Evolutionary conservation across 2,329 filamentous ascomycete genomes (phyloP), one percentile per base, ranked within the genome.

Genomic region (Aspergillus sp.): DNA sequence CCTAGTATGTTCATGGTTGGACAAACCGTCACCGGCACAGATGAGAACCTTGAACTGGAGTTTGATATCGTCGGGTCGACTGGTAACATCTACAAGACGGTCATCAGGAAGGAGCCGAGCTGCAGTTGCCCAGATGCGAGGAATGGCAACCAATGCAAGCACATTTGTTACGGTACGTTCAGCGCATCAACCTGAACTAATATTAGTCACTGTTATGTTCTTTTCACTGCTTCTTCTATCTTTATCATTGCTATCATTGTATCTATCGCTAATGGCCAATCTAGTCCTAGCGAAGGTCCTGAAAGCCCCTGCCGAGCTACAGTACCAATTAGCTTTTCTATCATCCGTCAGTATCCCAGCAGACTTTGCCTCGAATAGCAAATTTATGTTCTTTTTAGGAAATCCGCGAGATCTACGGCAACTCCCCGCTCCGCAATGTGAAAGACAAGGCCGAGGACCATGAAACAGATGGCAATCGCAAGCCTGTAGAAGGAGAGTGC

Each of bases 121-220:
- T 87, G 84, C 69, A 77, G 77, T 55, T 87, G 84, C 66, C 82
- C 83, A 0, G 81, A 85, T 68, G 75, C 74, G 7, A 59, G 47
- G 34, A 83, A 82, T 56, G 81, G 84, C 4, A 82, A 83, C 44
- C 82, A 85, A 64, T 89, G 85, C 78, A 88, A 88, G 66, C 85
- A 88, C 62, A 81, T 86, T 43, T 71, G 83, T 45, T 87, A 86
- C 66, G 68, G 82, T 82, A 74, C 59, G 73, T 66, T 12, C 17
- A 15, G 6, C 24, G 22, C 20, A 38, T 36, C 13, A 7, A 13
- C 15, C n/a, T 17, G 18, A 24, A 30, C 30, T 53, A 39, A 20
- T 26, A 8, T 36, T 44, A 6, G 48, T 8, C 41, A 22, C 22
- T 13, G 34, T 32, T 41, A 56, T 48, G 45, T 48, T 54, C 18